Conservation (phyloP, 2,329 filamentous ascomycete species). For the Lecanicillium sp. region DNA sequence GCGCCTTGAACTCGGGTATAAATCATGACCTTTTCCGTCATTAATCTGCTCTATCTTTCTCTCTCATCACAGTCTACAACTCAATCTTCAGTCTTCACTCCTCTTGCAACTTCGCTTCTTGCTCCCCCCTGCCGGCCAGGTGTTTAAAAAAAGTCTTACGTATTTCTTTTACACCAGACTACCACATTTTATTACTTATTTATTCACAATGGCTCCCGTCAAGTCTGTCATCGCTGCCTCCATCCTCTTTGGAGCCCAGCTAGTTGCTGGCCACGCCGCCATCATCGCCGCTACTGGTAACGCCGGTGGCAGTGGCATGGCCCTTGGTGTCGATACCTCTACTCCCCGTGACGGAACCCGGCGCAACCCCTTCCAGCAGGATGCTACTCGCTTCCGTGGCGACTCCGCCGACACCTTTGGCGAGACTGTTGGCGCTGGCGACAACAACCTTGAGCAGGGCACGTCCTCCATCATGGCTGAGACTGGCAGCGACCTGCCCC, state of each 20-base stretch:
- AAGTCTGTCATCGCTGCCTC: conserved; percentile 31
- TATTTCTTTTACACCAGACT: conserved; percentile 1
- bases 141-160: conserved; percentile 1
- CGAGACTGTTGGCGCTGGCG: conserved; percentile 49
- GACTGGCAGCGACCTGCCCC: conserved; percentile 49
- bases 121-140: conserved; percentile 7
- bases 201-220: conserved; percentile 15
- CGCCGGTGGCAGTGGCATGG: conserved; percentile 47
- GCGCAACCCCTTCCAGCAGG: conserved; percentile 55
- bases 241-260: conserved; percentile 44
- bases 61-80: conserved; percentile 5
- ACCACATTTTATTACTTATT: conserved; percentile 14
- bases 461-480: conserved; percentile 50
- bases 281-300: conserved; percentile 52
- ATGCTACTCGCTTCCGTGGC: conserved; percentile 54
- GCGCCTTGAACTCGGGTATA: conserved; percentile 1
- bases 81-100: conserved; percentile 5
- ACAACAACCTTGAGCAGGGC: conserved; percentile 49
- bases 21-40: conserved; percentile 1
- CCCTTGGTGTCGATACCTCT: conserved; percentile 39
- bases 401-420: conserved; percentile 44
- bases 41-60: conserved; percentile 8
- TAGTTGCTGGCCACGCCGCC: conserved; percentile 53
- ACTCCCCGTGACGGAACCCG: conserved; percentile 56
- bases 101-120: conserved; percentile 4